Conservation (phyloP, 73 alveolate genomes). For the Paramecium sonneborni region DNA sequence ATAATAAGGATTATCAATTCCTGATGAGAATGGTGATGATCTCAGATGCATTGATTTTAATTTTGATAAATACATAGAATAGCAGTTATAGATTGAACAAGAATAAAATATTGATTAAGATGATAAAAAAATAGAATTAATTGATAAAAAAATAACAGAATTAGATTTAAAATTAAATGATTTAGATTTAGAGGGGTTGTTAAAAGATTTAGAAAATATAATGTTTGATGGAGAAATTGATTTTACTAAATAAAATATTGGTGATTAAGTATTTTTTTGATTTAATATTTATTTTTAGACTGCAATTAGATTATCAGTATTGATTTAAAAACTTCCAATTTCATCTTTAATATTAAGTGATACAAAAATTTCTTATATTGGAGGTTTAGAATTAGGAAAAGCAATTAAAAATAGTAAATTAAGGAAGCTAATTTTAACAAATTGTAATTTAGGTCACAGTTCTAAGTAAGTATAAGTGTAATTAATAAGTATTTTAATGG, state of each 20-base stretch:
- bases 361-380: neutral
- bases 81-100: neutral
- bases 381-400: constrained; percentile 34
- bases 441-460: constrained; percentile 1
- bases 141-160: neutral
- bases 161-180: constrained; percentile 36
- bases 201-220: neutral
- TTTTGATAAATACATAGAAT: neutral
- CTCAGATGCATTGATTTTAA: neutral
- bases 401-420: neutral
- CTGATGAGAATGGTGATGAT: constrained; percentile 50
- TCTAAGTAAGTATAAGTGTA: neutral
- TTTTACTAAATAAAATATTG: constrained; percentile 2
- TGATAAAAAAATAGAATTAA: neutral
- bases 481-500: neutral
- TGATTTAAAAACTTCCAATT: constrained; percentile 17
- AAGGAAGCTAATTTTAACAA: neutral
- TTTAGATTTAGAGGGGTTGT: neutral
- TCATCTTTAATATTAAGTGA: neutral
- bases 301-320: neutral
- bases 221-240: neutral
- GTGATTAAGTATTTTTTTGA: neutral
- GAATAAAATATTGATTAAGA: neutral
- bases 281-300: neutral
- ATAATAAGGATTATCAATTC: neutral